Conservation (phyloP, 2,329 filamentous ascomycete species). For the Arthrobotrys sphaeroides region DNA sequence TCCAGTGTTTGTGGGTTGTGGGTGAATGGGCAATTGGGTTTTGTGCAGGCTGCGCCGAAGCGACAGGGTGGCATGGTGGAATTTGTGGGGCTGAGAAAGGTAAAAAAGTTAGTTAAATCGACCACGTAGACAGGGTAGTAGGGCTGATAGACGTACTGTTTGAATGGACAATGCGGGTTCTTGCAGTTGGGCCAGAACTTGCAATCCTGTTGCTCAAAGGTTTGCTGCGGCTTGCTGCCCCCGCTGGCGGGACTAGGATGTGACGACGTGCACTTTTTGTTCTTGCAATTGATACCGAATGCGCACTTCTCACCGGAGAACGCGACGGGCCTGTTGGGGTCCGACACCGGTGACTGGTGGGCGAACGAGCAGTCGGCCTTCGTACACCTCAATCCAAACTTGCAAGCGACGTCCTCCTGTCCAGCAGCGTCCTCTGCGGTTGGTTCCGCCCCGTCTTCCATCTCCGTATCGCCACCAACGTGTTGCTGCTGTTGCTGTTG, state of each 20-base stretch:
- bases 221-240: constrained; percentile 59
- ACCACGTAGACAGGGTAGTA: background rate
- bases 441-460: constrained; percentile 40
- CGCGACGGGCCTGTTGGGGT: constrained; percentile 74
- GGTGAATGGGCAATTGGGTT: constrained; percentile 85
- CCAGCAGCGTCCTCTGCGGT: constrained; percentile 39
- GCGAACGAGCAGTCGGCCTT: constrained; percentile 91
- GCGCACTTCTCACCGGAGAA: constrained; percentile 79
- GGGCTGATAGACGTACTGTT: constrained; percentile 66
- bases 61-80: constrained; percentile 86
- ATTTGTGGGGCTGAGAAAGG: constrained; percentile 54
- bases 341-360: constrained; percentile 91
- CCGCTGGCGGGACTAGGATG: constrained; percentile 83
- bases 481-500: constrained; percentile 14
- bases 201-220: constrained; percentile 87
- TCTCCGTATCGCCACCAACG: constrained; percentile 41
- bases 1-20: constrained; percentile 70
- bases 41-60: constrained; percentile 88
- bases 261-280: constrained; percentile 88
- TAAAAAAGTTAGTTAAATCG: constrained; percentile 10
- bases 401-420: constrained; percentile 68
- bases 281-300: constrained; percentile 92
- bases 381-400: constrained; percentile 86
- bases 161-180: constrained; percentile 86
- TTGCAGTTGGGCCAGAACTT: constrained; percentile 92